Evolutionary conservation across 768 basidiomycete genomes (phyloP), one percentile per base, ranked within the genome.

Genomic region (Pleurotus djamor): DNA sequence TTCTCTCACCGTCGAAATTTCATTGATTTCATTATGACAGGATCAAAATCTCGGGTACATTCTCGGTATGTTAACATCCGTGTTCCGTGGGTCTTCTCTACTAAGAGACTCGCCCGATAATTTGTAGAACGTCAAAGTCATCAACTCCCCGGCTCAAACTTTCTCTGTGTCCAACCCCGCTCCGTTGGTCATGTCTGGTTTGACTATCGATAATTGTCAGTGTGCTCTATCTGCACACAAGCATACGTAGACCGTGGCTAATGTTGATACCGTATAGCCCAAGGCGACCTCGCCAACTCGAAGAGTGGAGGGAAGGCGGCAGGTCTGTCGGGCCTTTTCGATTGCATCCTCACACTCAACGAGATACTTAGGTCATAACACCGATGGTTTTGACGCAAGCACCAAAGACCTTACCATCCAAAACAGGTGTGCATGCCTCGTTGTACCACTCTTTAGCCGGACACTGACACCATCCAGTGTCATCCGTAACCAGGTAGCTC

Each of bases 161-260:
- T 77, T 73, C 65, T 76, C 75, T 13, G 72, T 75, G 14, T 75
- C 72, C 35, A 78, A 79, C 61, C 72, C 74, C 8, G 77, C 66
- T 5, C 64, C 75, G 4, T 65, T 79, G 32, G 63, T 69, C 13
- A 80, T 89, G 66, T 75, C 77, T 1, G 67, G 71, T 41, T 67
- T 83, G 28, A 77, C 66, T 14, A 76, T 89, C 58, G 85, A 88
- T 60, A 74, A 88, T 61, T 83, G 86, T 87, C 50, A 62, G 80
- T 65, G n/a, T n/a, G n/a, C n/a, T n/a, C n/a, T n/a, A n/a, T n/a
- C n/a, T n/a, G n/a, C n/a, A n/a, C n/a, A n/a, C n/a, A n/a, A n/a
- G n/a, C n/a, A n/a, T n/a, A n/a, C n/a, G n/a, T n/a, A n/a, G n/a
- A n/a, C n/a, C n/a, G n/a, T n/a, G n/a, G n/a, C n/a, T n/a, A n/a